Percentiles rank a stretch among this genome's conserved stretches.
Conservation (phyloP, 257 asterid species). For the Scutellaria minor region DNA sequence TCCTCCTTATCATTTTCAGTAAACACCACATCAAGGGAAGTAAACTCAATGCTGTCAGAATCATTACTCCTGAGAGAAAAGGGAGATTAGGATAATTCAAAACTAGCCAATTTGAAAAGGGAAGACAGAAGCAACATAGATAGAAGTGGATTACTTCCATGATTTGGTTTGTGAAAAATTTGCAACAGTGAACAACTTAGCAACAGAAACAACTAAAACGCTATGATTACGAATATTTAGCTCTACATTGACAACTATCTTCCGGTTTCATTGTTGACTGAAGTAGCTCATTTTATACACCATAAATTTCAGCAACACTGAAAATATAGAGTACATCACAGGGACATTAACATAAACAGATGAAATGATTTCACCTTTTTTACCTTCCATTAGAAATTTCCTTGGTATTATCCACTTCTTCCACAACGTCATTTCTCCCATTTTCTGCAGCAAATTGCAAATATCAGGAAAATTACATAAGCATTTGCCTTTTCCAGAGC, state of each 20-base stretch:
- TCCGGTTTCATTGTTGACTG: neutral
- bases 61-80: constrained; percentile 49
- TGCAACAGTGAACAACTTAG: neutral
- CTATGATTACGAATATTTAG: neutral
- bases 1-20: constrained; percentile 53
- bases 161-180: constrained; percentile 4
- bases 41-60: constrained; percentile 47
- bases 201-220: neutral
- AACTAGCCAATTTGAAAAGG: constrained; percentile 1
- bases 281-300: constrained; percentile 12
- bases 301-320: constrained; percentile 11
- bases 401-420: constrained; percentile 38
- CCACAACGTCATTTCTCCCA: constrained; percentile 44
- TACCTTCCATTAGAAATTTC: constrained; percentile 70
- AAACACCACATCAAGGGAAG: constrained; percentile 67
- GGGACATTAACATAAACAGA: constrained; percentile 17
- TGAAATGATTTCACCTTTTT: constrained; percentile 55
- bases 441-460: constrained; percentile 54
- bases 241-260: constrained; percentile 7
- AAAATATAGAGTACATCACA: neutral
- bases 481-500: constrained; percentile 2
- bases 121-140: constrained; percentile 1
- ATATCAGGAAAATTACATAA: constrained; percentile 24
- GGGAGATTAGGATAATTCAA: constrained; percentile 10
- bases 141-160: neutral